Conservation (phyloP, 2,329 filamentous ascomycete species). For the Keithomyces neogunnii region DNA sequence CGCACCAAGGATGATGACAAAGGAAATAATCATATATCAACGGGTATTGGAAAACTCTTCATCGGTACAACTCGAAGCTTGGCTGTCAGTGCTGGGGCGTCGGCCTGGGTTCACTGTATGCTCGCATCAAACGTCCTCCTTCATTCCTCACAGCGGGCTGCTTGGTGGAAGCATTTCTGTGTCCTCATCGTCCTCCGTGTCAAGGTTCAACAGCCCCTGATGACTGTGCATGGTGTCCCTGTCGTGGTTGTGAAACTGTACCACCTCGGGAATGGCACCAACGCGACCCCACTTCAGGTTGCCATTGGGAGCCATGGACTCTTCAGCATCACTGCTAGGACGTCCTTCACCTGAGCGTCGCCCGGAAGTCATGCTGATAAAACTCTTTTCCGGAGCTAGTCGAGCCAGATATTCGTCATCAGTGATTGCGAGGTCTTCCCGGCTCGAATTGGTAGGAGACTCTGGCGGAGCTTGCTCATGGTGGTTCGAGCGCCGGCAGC, state of each 20-base stretch:
- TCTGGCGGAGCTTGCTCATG: constrained; percentile 24
- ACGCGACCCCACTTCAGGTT: constrained; percentile 46
- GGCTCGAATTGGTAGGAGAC: constrained; percentile 34
- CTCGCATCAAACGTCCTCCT: background rate
- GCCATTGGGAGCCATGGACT: constrained; percentile 27
- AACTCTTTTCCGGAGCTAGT: constrained; percentile 21
- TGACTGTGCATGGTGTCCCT: constrained; percentile 41
- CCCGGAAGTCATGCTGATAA: constrained; percentile 19
- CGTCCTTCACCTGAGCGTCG: constrained; percentile 42
- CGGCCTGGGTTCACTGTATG: background rate
- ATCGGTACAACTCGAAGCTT: background rate
- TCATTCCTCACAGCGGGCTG: background rate
- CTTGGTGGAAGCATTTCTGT: constrained; percentile 15
- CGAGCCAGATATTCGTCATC: constrained; percentile 69
- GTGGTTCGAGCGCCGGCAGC: constrained; percentile 22
- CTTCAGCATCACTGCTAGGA: constrained; percentile 52
- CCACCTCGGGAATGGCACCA: constrained; percentile 40
- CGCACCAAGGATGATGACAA: background rate
- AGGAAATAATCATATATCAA: background rate
- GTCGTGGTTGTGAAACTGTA: constrained; percentile 44
- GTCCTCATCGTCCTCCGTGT: constrained; percentile 25
- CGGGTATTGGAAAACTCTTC: background rate
- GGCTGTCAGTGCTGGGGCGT: background rate
- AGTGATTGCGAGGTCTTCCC: constrained; percentile 53
- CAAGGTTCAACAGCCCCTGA: constrained; percentile 40